phyloP scores from a whole-genome alignment of 2,329 filamentous ascomycete genomes.

The Fusarium continuum region DNA sequence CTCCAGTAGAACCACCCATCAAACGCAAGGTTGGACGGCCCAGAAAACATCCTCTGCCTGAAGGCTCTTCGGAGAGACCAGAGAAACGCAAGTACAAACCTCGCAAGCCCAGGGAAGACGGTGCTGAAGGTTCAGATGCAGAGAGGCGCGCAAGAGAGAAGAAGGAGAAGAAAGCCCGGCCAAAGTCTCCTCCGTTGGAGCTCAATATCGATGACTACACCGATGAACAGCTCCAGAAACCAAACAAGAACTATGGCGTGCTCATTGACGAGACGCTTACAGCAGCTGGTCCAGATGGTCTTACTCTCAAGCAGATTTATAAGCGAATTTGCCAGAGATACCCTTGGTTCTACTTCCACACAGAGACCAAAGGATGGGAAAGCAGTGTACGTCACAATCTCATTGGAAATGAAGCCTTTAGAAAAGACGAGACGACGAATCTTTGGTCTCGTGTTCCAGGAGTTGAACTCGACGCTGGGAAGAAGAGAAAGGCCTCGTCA shows the following conservation, averaged over 20 bases:
- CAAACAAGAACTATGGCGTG: conserved; percentile 69
- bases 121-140: conserved; percentile 64
- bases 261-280: conserved; percentile 68
- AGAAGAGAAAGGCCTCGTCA: conserved; percentile 66
- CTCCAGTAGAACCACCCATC: conserved; percentile 59
- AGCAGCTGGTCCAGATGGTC: conserved; percentile 61
- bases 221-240: conserved; percentile 67
- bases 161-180: conserved; percentile 67
- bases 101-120: conserved; percentile 65
- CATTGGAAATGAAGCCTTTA: conserved; percentile 69
- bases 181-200: conserved; percentile 68
- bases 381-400: conserved; percentile 72
- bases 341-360: conserved; percentile 67
- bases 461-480: conserved; percentile 67
- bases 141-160: conserved; percentile 65
- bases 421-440: conserved; percentile 65
- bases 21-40: conserved; percentile 74
- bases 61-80: conserved; percentile 61
- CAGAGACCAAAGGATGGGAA: conserved; percentile 72
- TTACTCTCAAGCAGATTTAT: conserved; percentile 70
- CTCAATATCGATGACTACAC: conserved; percentile 65
- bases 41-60: conserved; percentile 69
- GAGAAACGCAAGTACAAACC: conserved; percentile 75
- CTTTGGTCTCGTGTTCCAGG: conserved; percentile 67
- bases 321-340: conserved; percentile 67